Evolutionary conservation across 306 rosid species (phyloP).

Genomic region (Corylus americana): DNA sequence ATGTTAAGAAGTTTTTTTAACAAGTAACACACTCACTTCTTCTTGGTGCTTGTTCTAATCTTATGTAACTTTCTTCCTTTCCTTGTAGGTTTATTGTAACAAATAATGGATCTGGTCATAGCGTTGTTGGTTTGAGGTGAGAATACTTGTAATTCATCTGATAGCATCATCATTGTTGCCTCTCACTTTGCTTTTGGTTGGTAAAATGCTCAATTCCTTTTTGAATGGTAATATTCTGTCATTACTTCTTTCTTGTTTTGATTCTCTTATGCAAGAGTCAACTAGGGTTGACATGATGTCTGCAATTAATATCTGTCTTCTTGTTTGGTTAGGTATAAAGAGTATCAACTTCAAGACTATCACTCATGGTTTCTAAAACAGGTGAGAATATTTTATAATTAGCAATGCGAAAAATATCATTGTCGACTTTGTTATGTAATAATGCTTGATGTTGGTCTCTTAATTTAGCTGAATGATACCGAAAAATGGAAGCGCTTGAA

Average conservation of each 20-base stretch:
- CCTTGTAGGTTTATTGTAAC: conserved; percentile 81
- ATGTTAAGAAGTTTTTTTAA: neutral
- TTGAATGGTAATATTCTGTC: neutral
- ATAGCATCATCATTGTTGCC: neutral
- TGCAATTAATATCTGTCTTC: conserved; percentile 15
- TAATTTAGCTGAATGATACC: conserved; percentile 74
- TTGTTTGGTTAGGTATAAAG: conserved; percentile 77
- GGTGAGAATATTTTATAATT: conserved; percentile 38
- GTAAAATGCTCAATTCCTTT: neutral
- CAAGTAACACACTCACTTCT: neutral
- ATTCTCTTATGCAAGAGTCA: conserved; percentile 13
- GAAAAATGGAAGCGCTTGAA: conserved; percentile 74
- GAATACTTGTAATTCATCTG: conserved; percentile 20
- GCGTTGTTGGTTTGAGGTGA: conserved; percentile 74
- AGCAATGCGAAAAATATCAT: conserved; percentile 3
- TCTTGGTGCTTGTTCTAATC: conserved; percentile 12
- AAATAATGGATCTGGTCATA: conserved; percentile 88
- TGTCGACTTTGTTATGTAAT: conserved; percentile 2
- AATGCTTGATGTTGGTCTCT: conserved; percentile 22
- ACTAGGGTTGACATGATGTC: conserved; percentile 7
- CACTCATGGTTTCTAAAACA: conserved; percentile 92
- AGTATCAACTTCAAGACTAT: conserved; percentile 88
- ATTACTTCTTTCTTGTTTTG: conserved; percentile 1
- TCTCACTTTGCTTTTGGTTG: conserved; percentile 11
- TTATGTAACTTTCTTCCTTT: conserved; percentile 16